Evolutionary conservation across 192 early-diverging fungal genomes (phyloP).

Genomic region (Thamnidium elegans): DNA sequence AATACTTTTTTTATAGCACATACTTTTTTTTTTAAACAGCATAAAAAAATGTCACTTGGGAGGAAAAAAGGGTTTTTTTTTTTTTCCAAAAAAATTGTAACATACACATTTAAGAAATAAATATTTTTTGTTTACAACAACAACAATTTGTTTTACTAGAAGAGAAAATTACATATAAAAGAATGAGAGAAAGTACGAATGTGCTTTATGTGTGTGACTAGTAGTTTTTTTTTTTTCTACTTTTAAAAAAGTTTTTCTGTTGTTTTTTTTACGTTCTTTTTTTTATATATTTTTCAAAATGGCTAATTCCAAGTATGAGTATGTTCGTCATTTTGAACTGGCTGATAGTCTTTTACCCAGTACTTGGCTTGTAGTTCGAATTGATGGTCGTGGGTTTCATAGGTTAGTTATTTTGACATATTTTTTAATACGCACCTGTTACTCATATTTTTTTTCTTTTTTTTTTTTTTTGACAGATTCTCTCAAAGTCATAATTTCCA

Average conservation of each 20-base stretch:
- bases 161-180: no score
- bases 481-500: slow-evolving; percentile 67
- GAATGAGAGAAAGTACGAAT: no score
- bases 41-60: no score
- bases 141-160: no score
- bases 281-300: slow-evolving; percentile 36
- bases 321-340: slow-evolving; percentile 86
- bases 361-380: slow-evolving; percentile 86
- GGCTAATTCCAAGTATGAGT: slow-evolving; percentile 94
- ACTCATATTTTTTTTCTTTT: background rate
- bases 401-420: slow-evolving; percentile 35
- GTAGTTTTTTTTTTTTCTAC: no score
- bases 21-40: no score
- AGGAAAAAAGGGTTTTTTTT: no score
- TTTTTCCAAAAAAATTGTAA: no score
- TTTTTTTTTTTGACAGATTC: slow-evolving; percentile 54
- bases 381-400: slow-evolving; percentile 92
- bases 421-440: no score
- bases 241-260: background rate
- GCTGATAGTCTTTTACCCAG: slow-evolving; percentile 75
- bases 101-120: no score
- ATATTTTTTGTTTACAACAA: no score
- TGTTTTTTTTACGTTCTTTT: background rate
- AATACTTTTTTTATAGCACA: background rate
- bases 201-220: no score